These are phyloP conservation scores for Phytopythium helicoides DNA, from an alignment of 352 stramenopile genomes.

Conservation along the genomic window DNA sequence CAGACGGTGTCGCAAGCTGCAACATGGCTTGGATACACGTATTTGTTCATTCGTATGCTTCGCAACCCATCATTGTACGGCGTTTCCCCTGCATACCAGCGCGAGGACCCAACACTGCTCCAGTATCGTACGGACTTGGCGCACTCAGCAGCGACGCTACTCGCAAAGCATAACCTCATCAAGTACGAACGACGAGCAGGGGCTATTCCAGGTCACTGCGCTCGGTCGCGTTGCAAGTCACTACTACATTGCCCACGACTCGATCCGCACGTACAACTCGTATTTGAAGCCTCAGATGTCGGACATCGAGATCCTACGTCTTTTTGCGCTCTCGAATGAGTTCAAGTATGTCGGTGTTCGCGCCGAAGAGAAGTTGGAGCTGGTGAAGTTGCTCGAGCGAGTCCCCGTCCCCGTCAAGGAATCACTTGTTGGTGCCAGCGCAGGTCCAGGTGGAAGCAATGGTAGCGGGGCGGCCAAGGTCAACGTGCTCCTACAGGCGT, in stretches of 20 bases:
- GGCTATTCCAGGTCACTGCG: constrained; percentile 95
- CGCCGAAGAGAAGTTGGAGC: constrained; percentile 98
- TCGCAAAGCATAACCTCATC: constrained; percentile 98
- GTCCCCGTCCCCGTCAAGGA: constrained; percentile 99
- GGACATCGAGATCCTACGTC: constrained; percentile 99
- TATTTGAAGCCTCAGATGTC: constrained; percentile 99
- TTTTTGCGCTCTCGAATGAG: constrained; percentile 98
- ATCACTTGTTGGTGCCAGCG: constrained; percentile 43
- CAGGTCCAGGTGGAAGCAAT: constrained; percentile 18
- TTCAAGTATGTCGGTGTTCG: constrained; percentile 99
- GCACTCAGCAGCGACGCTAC: constrained; percentile 94
- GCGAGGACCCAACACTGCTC: constrained; percentile 93
- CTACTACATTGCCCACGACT: constrained; percentile 99
- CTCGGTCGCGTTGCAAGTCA: constrained; percentile 98
- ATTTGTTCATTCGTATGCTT: constrained; percentile 99
- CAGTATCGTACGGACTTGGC: constrained; percentile 95
- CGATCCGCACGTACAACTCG: constrained; percentile 98
- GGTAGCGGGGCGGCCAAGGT: constrained; percentile 92
- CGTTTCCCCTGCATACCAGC: constrained; percentile 84
- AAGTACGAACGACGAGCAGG: constrained; percentile 97
- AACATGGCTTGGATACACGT: constrained; percentile 99
- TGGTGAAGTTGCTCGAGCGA: constrained; percentile 96
- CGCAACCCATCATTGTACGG: constrained; percentile 97
- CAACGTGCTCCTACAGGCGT: constrained; percentile 99
- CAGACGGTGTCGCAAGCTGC: constrained; percentile 94